Evolutionary conservation across 2,329 filamentous ascomycete genomes (phyloP), one percentile per base, ranked within the genome.

Genomic region (Fusarium sp.): DNA sequence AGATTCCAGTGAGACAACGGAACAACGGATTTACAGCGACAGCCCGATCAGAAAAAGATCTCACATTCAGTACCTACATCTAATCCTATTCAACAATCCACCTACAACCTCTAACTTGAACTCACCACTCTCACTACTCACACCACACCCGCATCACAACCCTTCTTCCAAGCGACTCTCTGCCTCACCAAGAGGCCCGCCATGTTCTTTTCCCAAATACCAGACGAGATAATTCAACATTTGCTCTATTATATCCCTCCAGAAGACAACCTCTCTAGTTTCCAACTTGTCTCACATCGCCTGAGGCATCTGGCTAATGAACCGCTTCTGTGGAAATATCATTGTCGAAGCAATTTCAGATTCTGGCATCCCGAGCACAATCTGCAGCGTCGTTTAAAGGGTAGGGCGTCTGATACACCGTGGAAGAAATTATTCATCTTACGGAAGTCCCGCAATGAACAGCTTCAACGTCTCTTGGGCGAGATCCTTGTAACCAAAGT

Each of bases 141-240:
- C 57, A 61, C 45, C 63, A 45, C 54, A 54, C 46, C 63, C 63
- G 45, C 52, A 66, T 50, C 69, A 58, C 68, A 29, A 50, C 46
- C 55, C 49, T 47, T 36, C 46, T 36, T 53, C 46, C 54, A 65
- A 50, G 49, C 63, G 39, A 56, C 42, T 36, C 58, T 53, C 53
- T 58, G 62, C 70, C 54, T 73, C 54, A 61, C 45, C 22, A 25
- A 62, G 59, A 53, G 65, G 70, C 63, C 63, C 70, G 76, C 59
- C 71, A 81, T 82, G 79, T 81, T 81, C 41, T 76, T 89, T 62
- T 79, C 83, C 42, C 74, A 79, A 59, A 85, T 96, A 39, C 95
- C 95, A 44, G 93, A 95, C 81, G 96, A 99, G 84, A 89, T 98
- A 70, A 86, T 98, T 76, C 90, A 94, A 79, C 88, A 91, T 58